A percentile compares a stretch with the other conserved stretches of the same genome.
Conservation (phyloP, 345 rosid species). For the Camelina hispida region DNA sequence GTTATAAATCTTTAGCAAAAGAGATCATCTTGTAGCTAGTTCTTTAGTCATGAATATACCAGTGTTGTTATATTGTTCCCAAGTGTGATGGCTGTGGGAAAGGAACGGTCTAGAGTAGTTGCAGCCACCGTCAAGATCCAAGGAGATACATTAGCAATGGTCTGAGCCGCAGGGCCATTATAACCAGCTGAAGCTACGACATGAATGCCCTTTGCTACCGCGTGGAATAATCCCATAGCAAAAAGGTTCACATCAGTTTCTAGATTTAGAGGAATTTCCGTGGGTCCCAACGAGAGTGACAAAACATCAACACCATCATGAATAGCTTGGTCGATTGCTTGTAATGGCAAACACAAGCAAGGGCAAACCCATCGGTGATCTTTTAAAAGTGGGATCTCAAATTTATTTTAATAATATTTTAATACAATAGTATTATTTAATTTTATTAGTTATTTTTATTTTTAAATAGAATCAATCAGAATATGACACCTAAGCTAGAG, state of each 20-base stretch:
- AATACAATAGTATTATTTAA: no score
- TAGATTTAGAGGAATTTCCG: slow-evolving; percentile 36
- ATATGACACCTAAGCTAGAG: no score
- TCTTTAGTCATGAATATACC: neutral
- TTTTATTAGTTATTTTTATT: no score
- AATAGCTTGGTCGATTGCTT: slow-evolving; percentile 66
- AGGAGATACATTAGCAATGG: slow-evolving; percentile 50
- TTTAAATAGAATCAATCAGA: no score
- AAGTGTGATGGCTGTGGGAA: slow-evolving; percentile 49
- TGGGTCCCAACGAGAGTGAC: slow-evolving; percentile 37
- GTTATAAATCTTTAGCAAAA: no score
- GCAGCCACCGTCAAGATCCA: slow-evolving; percentile 66
- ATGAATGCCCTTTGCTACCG: slow-evolving; percentile 51
- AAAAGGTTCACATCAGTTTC: slow-evolving; percentile 47
- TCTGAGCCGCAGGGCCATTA: slow-evolving; percentile 47
- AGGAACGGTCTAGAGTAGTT: slow-evolving; percentile 55
- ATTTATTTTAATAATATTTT: no score
- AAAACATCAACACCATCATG: slow-evolving; percentile 48
- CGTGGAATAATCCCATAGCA: slow-evolving; percentile 53
- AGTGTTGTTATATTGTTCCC: slow-evolving; percentile 45
- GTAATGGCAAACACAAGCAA: no score
- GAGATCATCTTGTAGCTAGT: neutral
- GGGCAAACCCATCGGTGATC: no score
- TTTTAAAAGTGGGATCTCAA: no score
- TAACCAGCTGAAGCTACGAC: slow-evolving; percentile 55